Percentiles rank a stretch among this genome's conserved stretches.
These are phyloP conservation scores for Fusarium irregulare DNA, from an alignment of 2,329 filamentous ascomycete genomes.

Conservation along the genomic window DNA sequence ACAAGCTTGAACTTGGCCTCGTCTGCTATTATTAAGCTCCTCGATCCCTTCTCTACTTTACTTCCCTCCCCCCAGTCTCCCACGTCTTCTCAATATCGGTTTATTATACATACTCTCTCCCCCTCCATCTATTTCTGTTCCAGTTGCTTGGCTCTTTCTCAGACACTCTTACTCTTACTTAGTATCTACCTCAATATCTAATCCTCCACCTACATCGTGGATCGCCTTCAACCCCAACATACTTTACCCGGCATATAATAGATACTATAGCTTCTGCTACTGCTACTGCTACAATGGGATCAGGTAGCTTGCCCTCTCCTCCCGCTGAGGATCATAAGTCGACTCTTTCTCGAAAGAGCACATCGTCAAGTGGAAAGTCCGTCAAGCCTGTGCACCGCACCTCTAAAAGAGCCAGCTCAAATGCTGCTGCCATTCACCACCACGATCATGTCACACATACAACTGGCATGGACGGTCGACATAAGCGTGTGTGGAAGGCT, in stretches of 20 bases:
- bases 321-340: constrained; percentile 61
- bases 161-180: constrained; percentile 9
- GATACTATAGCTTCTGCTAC: constrained; percentile 3
- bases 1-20: constrained; percentile 30
- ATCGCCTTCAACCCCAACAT: constrained; percentile 13
- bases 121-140: constrained; percentile 21
- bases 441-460: constrained; percentile 52
- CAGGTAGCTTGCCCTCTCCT: constrained; percentile 62
- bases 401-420: constrained; percentile 62
- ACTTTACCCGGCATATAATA: constrained; percentile 17
- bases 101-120: constrained; percentile 30
- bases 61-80: constrained; percentile 14
- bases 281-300: constrained; percentile 57
- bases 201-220: constrained; percentile 19
- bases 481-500: constrained; percentile 75
- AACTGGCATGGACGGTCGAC: constrained; percentile 62
- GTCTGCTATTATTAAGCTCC: constrained; percentile 47
- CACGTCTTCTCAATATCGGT: constrained; percentile 15
- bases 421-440: constrained; percentile 50
- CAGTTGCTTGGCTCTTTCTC: constrained; percentile 31
- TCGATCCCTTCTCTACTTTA: constrained; percentile 26
- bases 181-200: constrained; percentile 21
- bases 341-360: constrained; percentile 52
- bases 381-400: constrained; percentile 63
- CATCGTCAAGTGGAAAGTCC: constrained; percentile 57